Base-by-base conservation (phyloP, 2,329 filamentous ascomycete species). In the Paecilomyces dactylethromorphus region DNA sequence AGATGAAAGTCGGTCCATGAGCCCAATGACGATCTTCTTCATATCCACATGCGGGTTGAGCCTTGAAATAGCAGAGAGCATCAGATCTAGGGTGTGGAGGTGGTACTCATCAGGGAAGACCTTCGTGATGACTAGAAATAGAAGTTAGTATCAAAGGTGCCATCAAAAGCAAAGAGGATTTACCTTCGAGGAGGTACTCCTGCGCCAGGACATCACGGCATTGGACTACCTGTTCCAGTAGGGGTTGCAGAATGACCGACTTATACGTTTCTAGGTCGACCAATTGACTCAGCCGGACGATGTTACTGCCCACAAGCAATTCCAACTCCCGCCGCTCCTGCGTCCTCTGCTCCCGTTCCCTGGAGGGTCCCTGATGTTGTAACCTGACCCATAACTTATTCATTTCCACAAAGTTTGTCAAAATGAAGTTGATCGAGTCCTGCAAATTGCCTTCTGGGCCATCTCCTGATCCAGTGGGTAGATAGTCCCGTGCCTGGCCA, bases 341-440 rank as follows among this genome's bases (percentile, higher is more conserved):
- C 59, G 92, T 96, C 67, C 94, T 84, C 78, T 95, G 88, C 63
- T 99, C 94, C 56, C 94, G 84, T 76, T 99, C 94, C 68, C 93
- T 85, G 45, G 94, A 99, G 72, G 97, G 94, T 26, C 94, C 94
- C 73, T 99, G 94, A 74, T 99, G 94, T 74, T 99, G 94, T 70
- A 97, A 80, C 51, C 94, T 88, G 63, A 99, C 94, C 94, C 94
- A 99, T 33, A 99, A 83, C 82, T 99, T 99, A 79, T 99, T 99
- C 94, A 99, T 99, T 78, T 99, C 94, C 66, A 99, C 94, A 71
- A 99, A 99, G 70, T 99, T 99, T 61, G 94, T 99, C 70, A 99
- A 79, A 58, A 97, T 89, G 72, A 99, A 99, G 79, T 91, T 97
- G 78, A 99, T 96, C 35, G 92, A 97, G 77, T 99, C 94, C 74